phyloP scores from a whole-genome alignment of 208 protist genomes.

The Polymyxa betae region DNA sequence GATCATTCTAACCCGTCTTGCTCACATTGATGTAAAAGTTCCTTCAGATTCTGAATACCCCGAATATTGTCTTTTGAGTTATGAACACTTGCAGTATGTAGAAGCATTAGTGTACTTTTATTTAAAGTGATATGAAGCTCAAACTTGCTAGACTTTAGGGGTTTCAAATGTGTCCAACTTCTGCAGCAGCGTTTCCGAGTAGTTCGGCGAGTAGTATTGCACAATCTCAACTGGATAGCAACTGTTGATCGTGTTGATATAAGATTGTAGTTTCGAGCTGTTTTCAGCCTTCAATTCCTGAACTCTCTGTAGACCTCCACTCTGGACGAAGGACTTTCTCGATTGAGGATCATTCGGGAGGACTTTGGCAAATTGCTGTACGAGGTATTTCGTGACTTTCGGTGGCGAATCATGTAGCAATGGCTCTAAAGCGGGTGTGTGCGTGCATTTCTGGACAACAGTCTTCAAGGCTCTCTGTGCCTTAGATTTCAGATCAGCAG shows the following conservation, averaged over 20 bases:
- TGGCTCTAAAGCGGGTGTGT: constrained; percentile 91
- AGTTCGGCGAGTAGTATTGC: constrained; percentile 95
- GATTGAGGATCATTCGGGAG: constrained; percentile 93
- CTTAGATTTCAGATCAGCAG: constrained; percentile 91
- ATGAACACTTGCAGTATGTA: background rate
- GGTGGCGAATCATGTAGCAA: constrained; percentile 89
- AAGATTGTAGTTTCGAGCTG: constrained; percentile 89
- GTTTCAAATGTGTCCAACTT: constrained; percentile 82
- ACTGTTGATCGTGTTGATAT: constrained; percentile 93
- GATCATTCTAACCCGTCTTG: too few species aligned
- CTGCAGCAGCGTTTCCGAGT: constrained; percentile 89
- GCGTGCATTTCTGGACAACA: constrained; percentile 92
- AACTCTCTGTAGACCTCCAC: constrained; percentile 84
- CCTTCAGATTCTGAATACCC: too few species aligned
- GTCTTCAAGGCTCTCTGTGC: constrained; percentile 91
- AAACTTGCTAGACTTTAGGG: background rate
- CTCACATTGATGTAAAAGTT: too few species aligned
- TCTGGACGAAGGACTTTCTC: constrained; percentile 92
- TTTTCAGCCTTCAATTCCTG: constrained; percentile 91
- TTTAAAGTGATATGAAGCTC: too few species aligned
- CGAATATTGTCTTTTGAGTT: too few species aligned
- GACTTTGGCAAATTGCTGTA: constrained; percentile 96
- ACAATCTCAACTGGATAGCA: constrained; percentile 97
- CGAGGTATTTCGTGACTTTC: constrained; percentile 94
- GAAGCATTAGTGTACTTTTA: too few species aligned